Evolutionary conservation across 2,329 filamentous ascomycete genomes (phyloP), one percentile per base, ranked within the genome.

Genomic region (Colletotrichum magnum): DNA sequence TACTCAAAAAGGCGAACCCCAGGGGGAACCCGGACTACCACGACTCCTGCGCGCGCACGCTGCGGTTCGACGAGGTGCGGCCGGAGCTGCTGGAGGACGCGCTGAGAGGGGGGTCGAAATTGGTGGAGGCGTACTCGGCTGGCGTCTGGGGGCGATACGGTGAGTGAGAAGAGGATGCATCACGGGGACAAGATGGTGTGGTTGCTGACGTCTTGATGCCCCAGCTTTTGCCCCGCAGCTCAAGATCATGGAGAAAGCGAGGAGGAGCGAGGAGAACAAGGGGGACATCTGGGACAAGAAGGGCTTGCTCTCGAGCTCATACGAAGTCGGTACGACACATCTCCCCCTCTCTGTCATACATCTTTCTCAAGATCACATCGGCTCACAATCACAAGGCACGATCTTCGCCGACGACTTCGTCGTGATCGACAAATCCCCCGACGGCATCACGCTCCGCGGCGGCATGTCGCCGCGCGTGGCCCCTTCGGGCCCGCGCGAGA

Each of bases 61-160:
- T 72, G 10, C 6, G 58, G 0, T 66, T 54, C 26, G 48, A 58
- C 15, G 45, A 66, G 13, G n/a, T 69, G 13, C 50, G 60, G 28
- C 64, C 71, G 9, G 64, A 58, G 6, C 56, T 72, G 39, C 26
- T 72, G 10, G 61, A 67, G 15, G 65, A 69, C 16, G 71, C 69
- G 32, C 28, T 58, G 9, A 32, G 28, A 5, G 69, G 71, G 0
- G 68, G 70, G 2, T 59, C 57, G n/a, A 65, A 39, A 16, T 47
- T 72, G 3, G 39, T 72, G 13, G 68, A 72, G 24, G 18, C 57
- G 28, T 72, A 69, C 16, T 56, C 56, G 4, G 64, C 58, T 4
- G 70, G 68, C 21, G 54, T 72, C 2, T 72, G 68, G 60, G 70
- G 70, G 10, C 41, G 68, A 45, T 71, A 72, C 28, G 71, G 71